These are phyloP conservation scores for Microbotryomycetes sp. DNA, from an alignment of 1,284 basidiomycete species.

Conservation along the genomic window DNA sequence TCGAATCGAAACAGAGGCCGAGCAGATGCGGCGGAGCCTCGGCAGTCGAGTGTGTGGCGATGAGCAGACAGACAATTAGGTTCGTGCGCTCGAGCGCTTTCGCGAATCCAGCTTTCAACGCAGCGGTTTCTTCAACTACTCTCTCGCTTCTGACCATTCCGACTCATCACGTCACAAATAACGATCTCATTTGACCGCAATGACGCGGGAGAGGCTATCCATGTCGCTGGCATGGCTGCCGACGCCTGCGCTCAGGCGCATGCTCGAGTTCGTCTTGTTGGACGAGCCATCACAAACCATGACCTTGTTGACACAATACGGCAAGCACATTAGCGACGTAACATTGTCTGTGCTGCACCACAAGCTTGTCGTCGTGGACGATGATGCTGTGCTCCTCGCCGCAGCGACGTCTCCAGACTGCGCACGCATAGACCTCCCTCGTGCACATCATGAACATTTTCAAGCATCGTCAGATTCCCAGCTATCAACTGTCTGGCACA, in stretches of 20 bases:
- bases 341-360: background rate
- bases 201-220: background rate
- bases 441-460: too few relatives aligned
- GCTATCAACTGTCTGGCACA: background rate
- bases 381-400: constrained; percentile 15
- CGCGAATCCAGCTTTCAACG: too few relatives aligned
- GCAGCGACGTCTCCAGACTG: background rate
- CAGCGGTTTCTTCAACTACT: too few relatives aligned
- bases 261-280: constrained; percentile 3
- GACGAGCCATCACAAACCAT: background rate
- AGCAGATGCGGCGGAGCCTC: too few relatives aligned
- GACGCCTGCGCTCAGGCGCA: constrained; percentile 16
- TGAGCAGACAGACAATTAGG: too few relatives aligned
- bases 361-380: constrained; percentile 12
- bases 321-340: background rate
- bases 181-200: background rate
- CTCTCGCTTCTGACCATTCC: too few relatives aligned
- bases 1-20: too few relatives aligned
- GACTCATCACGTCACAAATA: too few relatives aligned
- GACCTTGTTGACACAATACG: background rate
- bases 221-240: background rate
- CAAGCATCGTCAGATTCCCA: background rate
- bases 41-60: too few relatives aligned
- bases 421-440: too few relatives aligned
- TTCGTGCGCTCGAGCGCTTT: too few relatives aligned